Base-by-base conservation (phyloP, 1,139 yeast species). In the Yamadazyma triangularis region DNA sequence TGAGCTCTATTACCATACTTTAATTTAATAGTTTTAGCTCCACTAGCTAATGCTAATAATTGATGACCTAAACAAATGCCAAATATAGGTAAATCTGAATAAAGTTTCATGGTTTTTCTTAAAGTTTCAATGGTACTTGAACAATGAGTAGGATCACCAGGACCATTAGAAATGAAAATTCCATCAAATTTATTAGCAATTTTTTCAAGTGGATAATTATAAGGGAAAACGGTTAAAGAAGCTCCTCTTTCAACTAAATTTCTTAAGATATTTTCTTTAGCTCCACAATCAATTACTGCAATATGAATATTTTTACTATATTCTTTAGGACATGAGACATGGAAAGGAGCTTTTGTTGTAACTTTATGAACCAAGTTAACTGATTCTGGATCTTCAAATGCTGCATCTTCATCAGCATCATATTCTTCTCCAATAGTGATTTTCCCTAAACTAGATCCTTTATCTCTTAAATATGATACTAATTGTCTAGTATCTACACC, bases 1-100 rank as follows among this genome's bases (percentile, higher is more conserved):
- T 91, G 98, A 15, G 96, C 98, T 65, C 98, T 82, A 74, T 91
- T 91, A 62, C 98, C 98, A 58, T 89, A 91, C 62, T 87, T 89
- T 73, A 91, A 73, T 66, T 91, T 91, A 53, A 84, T 60, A 26
- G 97, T 89, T 58, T 81, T 82, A 27, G 95, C 97, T 33, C 97
- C 98, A 15, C 88, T 75, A 4, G 98, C 97, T 44, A 89, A 71
- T 4, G 97, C 96, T 42, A 91, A 74, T 50, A 91, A 73, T 66
- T 91, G 98, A 64, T 91, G 98, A 27, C 98, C 98, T 48, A 91
- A 70, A 62, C 98, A 91, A 53, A 91, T 91, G 44, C 98, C 98
- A 55, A 91, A 89, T 44, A 91, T 85, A 35, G 98, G 98, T 40
- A 93, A 76, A 25, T 84, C 74, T 40, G 67, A 72, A 36, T 73